These are phyloP conservation scores for Aureobasidium sp. DNA, from an alignment of 2,329 filamentous ascomycete species.

Conservation along the genomic window DNA sequence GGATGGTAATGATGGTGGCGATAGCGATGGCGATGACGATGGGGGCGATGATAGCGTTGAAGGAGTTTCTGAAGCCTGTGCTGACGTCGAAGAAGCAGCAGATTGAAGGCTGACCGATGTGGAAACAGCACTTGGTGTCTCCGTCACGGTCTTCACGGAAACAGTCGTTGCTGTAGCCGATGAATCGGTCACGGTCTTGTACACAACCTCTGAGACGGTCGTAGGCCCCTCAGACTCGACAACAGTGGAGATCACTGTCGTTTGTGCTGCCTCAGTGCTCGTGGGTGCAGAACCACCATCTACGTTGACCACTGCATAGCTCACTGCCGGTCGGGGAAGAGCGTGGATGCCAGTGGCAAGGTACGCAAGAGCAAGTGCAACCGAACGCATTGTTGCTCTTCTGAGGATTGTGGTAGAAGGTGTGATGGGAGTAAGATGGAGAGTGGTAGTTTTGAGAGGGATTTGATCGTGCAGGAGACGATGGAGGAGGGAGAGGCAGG, in stretches of 20 bases:
- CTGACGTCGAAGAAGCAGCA: background rate
- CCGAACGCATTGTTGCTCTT: conserved; percentile 8
- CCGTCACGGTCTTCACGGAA: conserved; percentile 5
- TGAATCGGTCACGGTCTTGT: conserved; percentile 10
- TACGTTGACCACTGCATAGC: conserved; percentile 25
- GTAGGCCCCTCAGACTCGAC: conserved; percentile 13
- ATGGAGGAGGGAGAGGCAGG: background rate
- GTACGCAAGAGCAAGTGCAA: conserved; percentile 17
- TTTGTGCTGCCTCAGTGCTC: conserved; percentile 13
- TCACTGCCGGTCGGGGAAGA: conserved; percentile 20
- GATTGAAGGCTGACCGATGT: conserved; percentile 6
- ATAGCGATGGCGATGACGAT: background rate
- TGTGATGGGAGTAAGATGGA: background rate
- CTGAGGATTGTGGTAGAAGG: background rate
- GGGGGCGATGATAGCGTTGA: conserved; percentile 11
- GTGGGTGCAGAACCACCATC: conserved; percentile 15
- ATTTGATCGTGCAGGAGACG: conserved; percentile 1
- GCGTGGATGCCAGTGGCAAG: conserved; percentile 19
- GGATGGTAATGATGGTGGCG: background rate
- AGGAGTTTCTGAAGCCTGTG: conserved; percentile 8
- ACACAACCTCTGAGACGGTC: conserved; percentile 4
- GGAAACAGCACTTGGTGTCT: background rate
- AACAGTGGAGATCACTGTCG: conserved; percentile 20
- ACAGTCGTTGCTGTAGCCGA: background rate
- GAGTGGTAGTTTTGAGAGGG: background rate